These are phyloP conservation scores for Euphorbia pulcherrima DNA, from an alignment of 345 rosid species.

Conservation along the genomic window DNA sequence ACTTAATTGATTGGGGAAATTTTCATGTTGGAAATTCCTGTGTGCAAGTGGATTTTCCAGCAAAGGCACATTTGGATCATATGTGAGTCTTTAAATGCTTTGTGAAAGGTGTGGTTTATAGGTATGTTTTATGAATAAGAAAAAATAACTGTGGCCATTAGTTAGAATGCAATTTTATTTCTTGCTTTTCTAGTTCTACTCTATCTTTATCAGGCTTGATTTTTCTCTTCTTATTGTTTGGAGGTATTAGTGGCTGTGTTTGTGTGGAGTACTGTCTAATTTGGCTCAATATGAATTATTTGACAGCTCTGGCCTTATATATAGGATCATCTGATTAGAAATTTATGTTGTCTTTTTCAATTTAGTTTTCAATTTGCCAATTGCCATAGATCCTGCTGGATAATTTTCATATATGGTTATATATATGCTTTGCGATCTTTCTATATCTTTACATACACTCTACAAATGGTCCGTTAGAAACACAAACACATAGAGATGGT, in stretches of 20 bases:
- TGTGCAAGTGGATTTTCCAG: background rate
- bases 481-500: too few relatives aligned
- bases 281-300: background rate
- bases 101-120: background rate
- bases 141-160: background rate
- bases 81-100: background rate
- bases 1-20: background rate
- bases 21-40: background rate
- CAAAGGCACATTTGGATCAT: background rate
- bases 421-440: too few relatives aligned
- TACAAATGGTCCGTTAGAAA: too few relatives aligned
- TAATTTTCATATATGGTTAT: background rate
- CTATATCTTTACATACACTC: background rate
- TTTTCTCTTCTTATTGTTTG: background rate
- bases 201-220: background rate
- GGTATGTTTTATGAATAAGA: background rate
- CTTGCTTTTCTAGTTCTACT: background rate
- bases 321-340: background rate
- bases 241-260: background rate
- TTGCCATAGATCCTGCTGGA: background rate
- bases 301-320: background rate
- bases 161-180: background rate
- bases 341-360: background rate
- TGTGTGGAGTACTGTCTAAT: background rate
- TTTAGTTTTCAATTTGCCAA: too few relatives aligned